Base-by-base conservation (phyloP, 345 rosid genomes). In the Salix brachista region DNA sequence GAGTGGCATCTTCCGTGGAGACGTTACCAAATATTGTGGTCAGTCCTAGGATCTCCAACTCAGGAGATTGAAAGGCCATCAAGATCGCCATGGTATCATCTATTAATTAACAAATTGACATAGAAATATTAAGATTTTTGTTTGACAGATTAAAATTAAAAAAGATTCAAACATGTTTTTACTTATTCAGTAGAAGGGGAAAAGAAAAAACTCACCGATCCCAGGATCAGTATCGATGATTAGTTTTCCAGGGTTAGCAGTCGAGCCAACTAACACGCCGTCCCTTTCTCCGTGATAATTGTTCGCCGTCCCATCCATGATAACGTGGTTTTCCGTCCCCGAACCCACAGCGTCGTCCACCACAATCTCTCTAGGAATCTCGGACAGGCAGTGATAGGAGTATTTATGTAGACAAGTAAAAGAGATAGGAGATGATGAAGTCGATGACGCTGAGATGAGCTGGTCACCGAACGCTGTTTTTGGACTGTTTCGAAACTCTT, bases 221-320 rank as follows among this genome's bases (percentile, higher is more conserved):
- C 98, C 98, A 8, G 99, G 99, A 80, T 96, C 99, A 28, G 99
- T 96, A 76, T 96, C 99, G 75, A 96, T 96, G 73, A 96, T 86
- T 92, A 96, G 86, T 92, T 93, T 91, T 72, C 83, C 84, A 71
- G 83, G 83, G 50, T 80, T 73, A 28, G 72, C 50, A 37, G 77
- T 42, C 11, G 50, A 37, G 28, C 86, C 62, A 67, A 42, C 75
- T 41, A 83, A 79, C 75, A 81, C 75, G 77, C 73, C 74, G 61
- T 70, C 69, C 76, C 1, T 11, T n/a, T 56, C 77, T 58, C 78
- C 82, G 50, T 83, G 69, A 67, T 72, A 80, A 70, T 48, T 72
- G 73, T 71, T 71, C 76, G 68, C 64, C 65, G 39, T 73, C 66
- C 80, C 65, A 76, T 76, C 88, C 88, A 85, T 82, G 42, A 25